Base-by-base conservation (phyloP, 2,329 filamentous ascomycete genomes). In the Penicillium sp. region DNA sequence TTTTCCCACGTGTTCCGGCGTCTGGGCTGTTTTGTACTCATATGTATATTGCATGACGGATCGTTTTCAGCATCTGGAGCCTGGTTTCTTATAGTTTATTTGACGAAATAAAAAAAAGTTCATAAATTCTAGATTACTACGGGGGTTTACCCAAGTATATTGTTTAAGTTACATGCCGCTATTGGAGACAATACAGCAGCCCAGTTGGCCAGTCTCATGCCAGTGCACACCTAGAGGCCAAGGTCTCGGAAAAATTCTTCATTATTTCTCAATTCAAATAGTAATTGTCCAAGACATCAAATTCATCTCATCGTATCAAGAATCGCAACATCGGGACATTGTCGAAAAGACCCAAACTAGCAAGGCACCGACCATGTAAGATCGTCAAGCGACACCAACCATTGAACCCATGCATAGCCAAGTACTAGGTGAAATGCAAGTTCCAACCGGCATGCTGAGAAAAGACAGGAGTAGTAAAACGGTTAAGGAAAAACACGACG, bases 41-140 rank as follows among this genome's bases (percentile, higher is more conserved):
- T 46, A 50, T 29, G 18, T 56, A 47, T n/a, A 29, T 56, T 61
- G 53, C 51, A 60, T 58, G 54, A 59, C 34, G 48, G 47, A 50
- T 59, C 48, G 28, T 48, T 54, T 54, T 55, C 50, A 54, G 59
- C 59, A 61, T 60, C 51, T 59, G 51, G 52, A 57, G 56, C 44
- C 46, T 58, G 39, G 51, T 55, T 61, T 61, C 51, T 55, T 54
- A 60, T 59, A 58, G 56, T 54, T 60, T 39, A 47, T 54, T 39
- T 28, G 33, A 53, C 33, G 43, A 48, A 51, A 28, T 59, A 61
- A 48, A 51, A 28, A 61, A 61, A 59, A 57, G 51, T 53, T 43
- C 45, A 53, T 45, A 36, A 34, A 46, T 46, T 46, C 39, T 43
- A 40, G 23, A 43, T 28, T 26, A 19, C 19, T 14, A n/a, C n/a